These are phyloP conservation scores for Straminergon stramineum DNA, from an alignment of 225 moss, liverwort and hornwort species.

Conservation along the genomic window DNA sequence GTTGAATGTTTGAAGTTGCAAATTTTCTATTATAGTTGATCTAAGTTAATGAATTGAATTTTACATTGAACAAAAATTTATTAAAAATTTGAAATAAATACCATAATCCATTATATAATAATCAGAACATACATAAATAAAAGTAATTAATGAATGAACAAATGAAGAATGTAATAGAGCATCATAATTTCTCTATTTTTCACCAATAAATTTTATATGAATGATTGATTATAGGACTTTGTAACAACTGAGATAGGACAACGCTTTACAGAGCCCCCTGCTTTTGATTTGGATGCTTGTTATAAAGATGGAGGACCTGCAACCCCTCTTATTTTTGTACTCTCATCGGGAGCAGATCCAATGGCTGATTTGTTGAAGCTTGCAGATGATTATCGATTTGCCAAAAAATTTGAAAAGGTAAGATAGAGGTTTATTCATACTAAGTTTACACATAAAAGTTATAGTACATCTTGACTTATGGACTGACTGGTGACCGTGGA, in stretches of 20 bases:
- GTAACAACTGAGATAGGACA: conserved; percentile 54
- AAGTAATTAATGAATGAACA: neutral
- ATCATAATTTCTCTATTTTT: neutral
- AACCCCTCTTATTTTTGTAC: conserved; percentile 75
- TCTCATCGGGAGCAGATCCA: conserved; percentile 78
- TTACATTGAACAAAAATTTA: neutral
- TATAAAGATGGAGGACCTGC: conserved; percentile 80
- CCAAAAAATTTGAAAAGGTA: conserved; percentile 81
- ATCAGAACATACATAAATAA: neutral
- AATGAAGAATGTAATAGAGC: neutral
- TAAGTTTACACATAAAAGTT: neutral
- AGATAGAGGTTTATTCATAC: neutral
- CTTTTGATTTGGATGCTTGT: conserved; percentile 64
- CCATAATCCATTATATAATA: too few species aligned
- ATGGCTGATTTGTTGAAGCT: conserved; percentile 88
- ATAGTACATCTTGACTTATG: too few species aligned
- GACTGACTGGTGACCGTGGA: too few species aligned
- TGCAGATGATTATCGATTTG: conserved; percentile 51
- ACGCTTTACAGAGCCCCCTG: conserved; percentile 65
- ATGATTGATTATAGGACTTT: conserved; percentile 37
- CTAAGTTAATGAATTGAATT: too few species aligned
- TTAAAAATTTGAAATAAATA: too few species aligned
- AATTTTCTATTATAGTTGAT: neutral
- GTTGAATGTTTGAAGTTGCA: too few species aligned
- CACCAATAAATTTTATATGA: neutral